Conservation (phyloP, 257 asterid genomes). For the Solanum medicagineum region DNA sequence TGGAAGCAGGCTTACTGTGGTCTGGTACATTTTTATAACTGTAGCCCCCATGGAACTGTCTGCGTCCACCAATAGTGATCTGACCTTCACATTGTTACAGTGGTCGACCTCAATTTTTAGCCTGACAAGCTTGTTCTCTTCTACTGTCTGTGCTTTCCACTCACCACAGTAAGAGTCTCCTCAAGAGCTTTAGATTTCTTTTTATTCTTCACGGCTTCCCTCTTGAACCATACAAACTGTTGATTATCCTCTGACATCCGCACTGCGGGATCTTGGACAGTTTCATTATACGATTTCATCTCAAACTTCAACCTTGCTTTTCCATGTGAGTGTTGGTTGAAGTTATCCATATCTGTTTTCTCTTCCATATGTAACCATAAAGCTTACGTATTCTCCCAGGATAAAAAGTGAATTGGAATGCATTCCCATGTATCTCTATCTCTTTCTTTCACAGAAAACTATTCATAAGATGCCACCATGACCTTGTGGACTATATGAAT, state of each 20-base stretch:
- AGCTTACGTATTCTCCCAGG: conserved; percentile 23
- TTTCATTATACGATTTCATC: background rate
- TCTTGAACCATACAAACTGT: background rate
- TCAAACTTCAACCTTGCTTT: background rate
- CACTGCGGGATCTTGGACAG: background rate
- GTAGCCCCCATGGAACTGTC: no score
- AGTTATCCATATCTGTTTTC: conserved; percentile 34
- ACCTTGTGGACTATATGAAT: background rate
- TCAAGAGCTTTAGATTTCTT: background rate
- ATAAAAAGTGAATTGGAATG: no score
- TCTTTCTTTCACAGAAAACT: no score
- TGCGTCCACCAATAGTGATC: no score
- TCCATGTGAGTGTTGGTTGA: conserved; percentile 46
- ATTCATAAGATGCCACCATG: no score
- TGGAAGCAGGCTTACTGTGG: background rate
- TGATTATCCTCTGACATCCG: background rate
- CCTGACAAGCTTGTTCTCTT: background rate
- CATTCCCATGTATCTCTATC: no score
- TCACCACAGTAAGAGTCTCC: background rate
- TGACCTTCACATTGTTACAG: no score
- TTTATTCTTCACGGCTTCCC: background rate
- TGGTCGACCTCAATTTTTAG: background rate
- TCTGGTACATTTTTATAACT: no score
- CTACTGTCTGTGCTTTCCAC: background rate
- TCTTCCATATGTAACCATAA: conserved; percentile 42